Evolutionary conservation across 1,284 basidiomycete genomes (phyloP), one percentile per base, ranked within the genome.

Genomic region (Tilletia caries): DNA sequence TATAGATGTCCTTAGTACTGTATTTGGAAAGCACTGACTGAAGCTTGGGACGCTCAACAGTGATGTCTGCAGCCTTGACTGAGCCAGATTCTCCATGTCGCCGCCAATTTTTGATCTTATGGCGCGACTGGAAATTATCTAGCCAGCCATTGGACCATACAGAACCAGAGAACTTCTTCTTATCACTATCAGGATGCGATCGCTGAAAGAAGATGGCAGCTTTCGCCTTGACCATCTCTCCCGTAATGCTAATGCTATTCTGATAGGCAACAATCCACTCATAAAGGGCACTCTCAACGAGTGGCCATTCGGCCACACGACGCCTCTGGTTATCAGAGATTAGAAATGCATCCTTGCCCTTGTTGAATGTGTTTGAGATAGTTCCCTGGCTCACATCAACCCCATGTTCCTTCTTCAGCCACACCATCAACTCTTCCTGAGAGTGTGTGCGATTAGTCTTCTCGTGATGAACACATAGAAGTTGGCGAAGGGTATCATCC

Each of bases 131-230:
- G 27, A 58, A 58, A 20, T 23, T 23, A 15, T 6, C 12, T 8
- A 58, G 27, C 54, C 54, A 58, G 54, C 54, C 54, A 32, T 58
- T 58, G 20, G 54, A 58, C n/a, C 54, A 58, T 6, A 6, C 54
- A 5, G 15, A 3, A 27, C 5, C 15, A 27, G 54, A 5, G 54
- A 25, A 33, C 27, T 58, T 58, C 12, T 25, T 20, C 20, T 3
- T 5, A 29, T 4, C 10, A 18, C 20, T 18, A 4, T 50, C 48
- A n/a, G 48, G 18, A 6, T n/a, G 20, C 54, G 27, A 13, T 3
- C 29, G 54, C 27, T 29, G 3, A 25, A n/a, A 58, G 13, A 58
- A 58, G 4, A 6, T 6, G 4, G 54, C 54, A 29, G 54, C 54
- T 33, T 58, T 58, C 10, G 54, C 20, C 27, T 58, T 58, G 5